A percentile compares a stretch with the other conserved stretches of the same genome.
Evolutionary conservation across 345 rosid genomes (phyloP).

Genomic region (Pseudoturritis turrita): DNA sequence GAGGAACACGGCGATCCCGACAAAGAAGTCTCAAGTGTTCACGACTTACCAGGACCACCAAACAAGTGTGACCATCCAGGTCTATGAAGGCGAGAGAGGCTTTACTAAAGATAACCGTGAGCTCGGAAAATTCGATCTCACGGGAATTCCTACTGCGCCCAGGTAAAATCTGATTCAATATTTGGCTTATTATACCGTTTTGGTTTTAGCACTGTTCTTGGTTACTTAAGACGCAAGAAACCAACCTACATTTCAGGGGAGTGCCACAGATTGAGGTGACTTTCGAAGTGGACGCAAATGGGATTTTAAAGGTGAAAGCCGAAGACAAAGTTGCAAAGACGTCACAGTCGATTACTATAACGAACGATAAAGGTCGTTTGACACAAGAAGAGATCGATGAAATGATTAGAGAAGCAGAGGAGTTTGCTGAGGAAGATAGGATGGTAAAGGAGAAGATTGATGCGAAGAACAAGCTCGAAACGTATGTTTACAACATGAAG

Average conservation of each 20-base stretch:
- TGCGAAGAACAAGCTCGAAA: conserved; percentile 52
- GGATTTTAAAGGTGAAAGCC: conserved; percentile 47
- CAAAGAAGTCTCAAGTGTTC: conserved; percentile 43
- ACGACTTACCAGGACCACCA: conserved; percentile 54
- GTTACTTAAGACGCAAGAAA: not conserved
- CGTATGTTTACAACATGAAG: conserved; percentile 48
- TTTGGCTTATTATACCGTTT: not conserved
- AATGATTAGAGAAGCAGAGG: conserved; percentile 58
- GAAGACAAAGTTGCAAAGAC: conserved; percentile 54
- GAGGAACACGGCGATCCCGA: conserved; percentile 48
- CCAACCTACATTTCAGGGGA: conserved; percentile 33
- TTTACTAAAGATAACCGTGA: conserved; percentile 46
- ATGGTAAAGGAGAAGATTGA: conserved; percentile 45
- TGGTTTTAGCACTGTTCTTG: not conserved
- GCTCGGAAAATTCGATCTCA: conserved; percentile 49
- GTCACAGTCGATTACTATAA: conserved; percentile 44
- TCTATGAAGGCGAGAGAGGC: conserved; percentile 54
- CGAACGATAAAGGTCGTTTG: conserved; percentile 49
- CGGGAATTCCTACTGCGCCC: conserved; percentile 58
- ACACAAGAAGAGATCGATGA: conserved; percentile 52
- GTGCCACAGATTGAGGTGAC: conserved; percentile 50
- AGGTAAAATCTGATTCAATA: conserved; percentile 24
- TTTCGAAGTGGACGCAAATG: conserved; percentile 50
- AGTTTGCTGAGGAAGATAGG: conserved; percentile 50
- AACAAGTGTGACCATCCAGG: conserved; percentile 45